These are phyloP conservation scores for Neopestalotiopsis rosae DNA, from an alignment of 2,329 filamentous ascomycete species.

Conservation along the genomic window DNA sequence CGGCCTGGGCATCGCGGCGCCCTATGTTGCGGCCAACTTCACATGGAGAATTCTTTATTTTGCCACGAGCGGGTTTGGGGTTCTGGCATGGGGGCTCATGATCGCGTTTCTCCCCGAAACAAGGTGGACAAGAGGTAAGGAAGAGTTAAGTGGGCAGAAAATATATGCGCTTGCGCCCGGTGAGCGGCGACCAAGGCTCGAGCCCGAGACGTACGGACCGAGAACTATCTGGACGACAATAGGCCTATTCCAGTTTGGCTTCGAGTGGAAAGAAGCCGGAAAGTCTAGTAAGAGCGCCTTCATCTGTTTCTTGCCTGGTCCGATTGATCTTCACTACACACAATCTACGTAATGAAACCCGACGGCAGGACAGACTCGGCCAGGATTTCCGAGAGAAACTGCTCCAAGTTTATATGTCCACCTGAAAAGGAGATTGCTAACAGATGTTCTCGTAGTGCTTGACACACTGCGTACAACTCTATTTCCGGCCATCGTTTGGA, in stretches of 20 bases:
- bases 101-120: conserved; percentile 42
- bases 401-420: too few species aligned
- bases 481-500: conserved; percentile 41
- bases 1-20: conserved; percentile 20
- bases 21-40: conserved; percentile 36
- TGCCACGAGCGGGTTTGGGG: conserved; percentile 36
- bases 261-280: conserved; percentile 34
- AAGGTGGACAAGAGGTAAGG: conserved; percentile 35
- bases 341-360: too few species aligned
- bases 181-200: conserved; percentile 33
- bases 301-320: too few species aligned
- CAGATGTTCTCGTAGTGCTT: conserved; percentile 22
- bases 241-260: conserved; percentile 38
- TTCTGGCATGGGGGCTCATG: conserved; percentile 40
- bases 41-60: conserved; percentile 44
- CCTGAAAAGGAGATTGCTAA: too few species aligned
- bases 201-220: conserved; percentile 31
- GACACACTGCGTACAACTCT: conserved; percentile 38
- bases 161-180: conserved; percentile 32
- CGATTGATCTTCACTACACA: too few species aligned
- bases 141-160: conserved; percentile 35
- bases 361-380: too few species aligned
- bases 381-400: too few species aligned
- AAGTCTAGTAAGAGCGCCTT: conserved; percentile 19
- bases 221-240: conserved; percentile 38